phyloP scores from a whole-genome alignment of 1,284 basidiomycete genomes.

The Boletus semigastroideus region DNA sequence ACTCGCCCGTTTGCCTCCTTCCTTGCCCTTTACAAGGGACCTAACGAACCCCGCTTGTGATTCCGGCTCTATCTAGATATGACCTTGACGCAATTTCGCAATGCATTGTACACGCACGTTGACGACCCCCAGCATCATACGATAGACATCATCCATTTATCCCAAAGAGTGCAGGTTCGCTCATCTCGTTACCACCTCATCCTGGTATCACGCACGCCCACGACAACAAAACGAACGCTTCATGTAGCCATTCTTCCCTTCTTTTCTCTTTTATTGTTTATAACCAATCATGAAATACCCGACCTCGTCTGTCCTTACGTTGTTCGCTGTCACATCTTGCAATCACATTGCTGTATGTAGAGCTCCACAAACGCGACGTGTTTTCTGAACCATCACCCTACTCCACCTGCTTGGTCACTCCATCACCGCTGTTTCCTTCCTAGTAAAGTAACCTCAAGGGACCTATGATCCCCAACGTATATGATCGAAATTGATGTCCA shows the following conservation, averaged over 20 bases:
- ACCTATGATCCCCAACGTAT: background rate
- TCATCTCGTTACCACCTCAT: constrained; percentile 8
- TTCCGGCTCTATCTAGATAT: constrained; percentile 19
- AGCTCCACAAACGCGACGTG: background rate
- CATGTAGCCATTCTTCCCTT: constrained; percentile 12
- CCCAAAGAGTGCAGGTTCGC: constrained; percentile 13
- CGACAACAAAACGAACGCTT: constrained; percentile 12
- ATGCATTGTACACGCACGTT: constrained; percentile 30
- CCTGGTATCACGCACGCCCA: constrained; percentile 18
- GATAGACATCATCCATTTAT: constrained; percentile 24
- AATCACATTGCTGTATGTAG: background rate
- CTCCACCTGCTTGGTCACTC: constrained; percentile 2
- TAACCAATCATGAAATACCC: constrained; percentile 19
- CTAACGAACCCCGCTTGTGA: constrained; percentile 1
- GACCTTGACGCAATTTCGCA: constrained; percentile 24
- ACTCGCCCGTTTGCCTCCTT: constrained; percentile 6
- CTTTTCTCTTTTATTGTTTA: background rate
- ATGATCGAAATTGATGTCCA: background rate
- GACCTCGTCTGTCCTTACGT: constrained; percentile 25
- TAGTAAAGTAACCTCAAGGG: background rate
- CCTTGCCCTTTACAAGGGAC: constrained; percentile 11
- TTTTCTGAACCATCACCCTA: background rate
- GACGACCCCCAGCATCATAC: constrained; percentile 22
- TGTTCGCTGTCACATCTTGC: background rate
- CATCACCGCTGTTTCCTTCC: background rate